Evolutionary conservation across 768 basidiomycete genomes (phyloP).

Genomic region (Pilatotrama ljubarskyi): DNA sequence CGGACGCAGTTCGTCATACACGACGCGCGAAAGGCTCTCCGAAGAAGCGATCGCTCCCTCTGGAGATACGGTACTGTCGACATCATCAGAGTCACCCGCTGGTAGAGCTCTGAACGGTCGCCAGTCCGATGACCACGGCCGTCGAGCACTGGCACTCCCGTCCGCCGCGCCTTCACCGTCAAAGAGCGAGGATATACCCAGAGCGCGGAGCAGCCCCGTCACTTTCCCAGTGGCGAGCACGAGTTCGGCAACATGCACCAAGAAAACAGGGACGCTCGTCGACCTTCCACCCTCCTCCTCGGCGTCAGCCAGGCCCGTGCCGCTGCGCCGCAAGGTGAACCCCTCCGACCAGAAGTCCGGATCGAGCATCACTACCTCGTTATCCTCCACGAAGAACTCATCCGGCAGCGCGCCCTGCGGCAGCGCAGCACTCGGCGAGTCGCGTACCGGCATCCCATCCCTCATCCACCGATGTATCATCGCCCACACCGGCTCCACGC

Average conservation of each 20-base stretch:
- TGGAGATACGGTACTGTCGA: not conserved
- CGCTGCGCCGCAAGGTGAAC: constrained; percentile 49
- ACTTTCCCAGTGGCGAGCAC: constrained; percentile 75
- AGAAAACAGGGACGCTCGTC: constrained; percentile 51
- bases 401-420: constrained; percentile 45
- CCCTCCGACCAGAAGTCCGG: constrained; percentile 82
- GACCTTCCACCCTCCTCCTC: not conserved
- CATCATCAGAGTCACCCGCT: not conserved
- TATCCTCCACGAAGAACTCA: constrained; percentile 82
- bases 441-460: constrained; percentile 61
- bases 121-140: constrained; percentile 26
- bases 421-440: constrained; percentile 8
- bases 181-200: constrained; percentile 36
- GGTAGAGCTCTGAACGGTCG: constrained; percentile 16
- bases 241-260: constrained; percentile 57
- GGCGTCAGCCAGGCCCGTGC: constrained; percentile 31
- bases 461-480: constrained; percentile 73
- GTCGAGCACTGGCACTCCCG: not conserved
- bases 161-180: constrained; percentile 3
- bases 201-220: constrained; percentile 67
- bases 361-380: constrained; percentile 53
- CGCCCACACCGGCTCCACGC: constrained; percentile 71
- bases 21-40: constrained; percentile 58
- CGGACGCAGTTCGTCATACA: constrained; percentile 64
- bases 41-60: constrained; percentile 38